A percentile compares a stretch with the other conserved stretches of the same genome.
Conservation (phyloP, 139 green algal genomes). For the Nannochloris sp. region DNA sequence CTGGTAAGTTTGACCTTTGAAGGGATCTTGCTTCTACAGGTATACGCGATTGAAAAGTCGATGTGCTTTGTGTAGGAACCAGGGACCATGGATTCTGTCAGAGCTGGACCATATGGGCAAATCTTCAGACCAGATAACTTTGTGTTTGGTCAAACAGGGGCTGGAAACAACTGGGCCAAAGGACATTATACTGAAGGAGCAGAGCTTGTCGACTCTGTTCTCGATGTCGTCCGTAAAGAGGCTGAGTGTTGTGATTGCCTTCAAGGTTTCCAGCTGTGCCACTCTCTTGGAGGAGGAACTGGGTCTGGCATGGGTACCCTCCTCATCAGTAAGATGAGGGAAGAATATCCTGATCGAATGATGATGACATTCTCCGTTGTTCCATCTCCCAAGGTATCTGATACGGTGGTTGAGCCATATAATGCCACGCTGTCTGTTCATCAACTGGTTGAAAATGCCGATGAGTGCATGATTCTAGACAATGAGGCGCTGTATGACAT, state of each 20-base stretch:
- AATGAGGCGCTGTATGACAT: slow-evolving; percentile 99
- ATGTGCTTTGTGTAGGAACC: slow-evolving; percentile 55
- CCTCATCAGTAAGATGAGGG: slow-evolving; percentile 85
- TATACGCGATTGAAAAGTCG: not conserved
- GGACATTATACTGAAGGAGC: slow-evolving; percentile 98
- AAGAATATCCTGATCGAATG: slow-evolving; percentile 93
- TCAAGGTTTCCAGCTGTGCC: slow-evolving; percentile 94
- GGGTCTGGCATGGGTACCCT: slow-evolving; percentile 92
- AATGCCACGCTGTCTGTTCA: slow-evolving; percentile 99
- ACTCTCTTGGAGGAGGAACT: slow-evolving; percentile 94
- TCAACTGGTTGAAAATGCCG: slow-evolving; percentile 99
- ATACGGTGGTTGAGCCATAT: slow-evolving; percentile 99
- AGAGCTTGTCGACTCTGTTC: slow-evolving; percentile 94
- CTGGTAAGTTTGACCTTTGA: slow-evolving; percentile 43
- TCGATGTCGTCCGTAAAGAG: slow-evolving; percentile 98
- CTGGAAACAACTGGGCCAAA: slow-evolving; percentile 99
- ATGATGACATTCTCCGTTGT: slow-evolving; percentile 99
- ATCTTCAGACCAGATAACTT: slow-evolving; percentile 97
- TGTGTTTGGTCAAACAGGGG: slow-evolving; percentile 89
- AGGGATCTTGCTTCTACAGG: not conserved
- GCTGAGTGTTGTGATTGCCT: slow-evolving; percentile 97
- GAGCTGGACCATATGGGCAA: slow-evolving; percentile 92
- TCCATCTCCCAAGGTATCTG: slow-evolving; percentile 98
- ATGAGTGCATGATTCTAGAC: slow-evolving; percentile 99
- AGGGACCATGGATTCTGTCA: slow-evolving; percentile 93